Conservation (phyloP, 768 basidiomycete genomes). For the Mycena pura region DNA sequence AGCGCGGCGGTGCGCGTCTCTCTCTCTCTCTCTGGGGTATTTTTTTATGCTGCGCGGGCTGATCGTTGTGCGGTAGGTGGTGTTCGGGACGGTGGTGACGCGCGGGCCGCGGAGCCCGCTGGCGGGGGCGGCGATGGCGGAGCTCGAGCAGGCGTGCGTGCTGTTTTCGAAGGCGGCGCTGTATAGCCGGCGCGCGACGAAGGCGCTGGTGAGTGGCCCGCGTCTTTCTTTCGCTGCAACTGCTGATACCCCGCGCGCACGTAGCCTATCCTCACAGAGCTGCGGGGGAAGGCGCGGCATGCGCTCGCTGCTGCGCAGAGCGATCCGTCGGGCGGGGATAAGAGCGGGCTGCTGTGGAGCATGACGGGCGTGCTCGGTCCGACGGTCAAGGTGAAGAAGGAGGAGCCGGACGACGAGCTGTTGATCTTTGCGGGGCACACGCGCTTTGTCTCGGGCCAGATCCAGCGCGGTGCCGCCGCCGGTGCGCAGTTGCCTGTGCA, state of each 20-base stretch:
- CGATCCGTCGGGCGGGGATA: slow-evolving; percentile 42
- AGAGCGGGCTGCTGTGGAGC: slow-evolving; percentile 54
- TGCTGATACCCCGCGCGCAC: neutral
- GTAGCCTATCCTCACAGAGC: slow-evolving; percentile 67
- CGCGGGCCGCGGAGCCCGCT: slow-evolving; percentile 73
- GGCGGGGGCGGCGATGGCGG: slow-evolving; percentile 69
- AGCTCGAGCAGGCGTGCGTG: slow-evolving; percentile 70
- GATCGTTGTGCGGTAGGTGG: slow-evolving; percentile 51
- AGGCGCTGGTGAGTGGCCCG: slow-evolving; percentile 59
- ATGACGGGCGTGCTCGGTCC: slow-evolving; percentile 35
- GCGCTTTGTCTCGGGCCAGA: slow-evolving; percentile 61
- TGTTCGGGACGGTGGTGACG: slow-evolving; percentile 82
- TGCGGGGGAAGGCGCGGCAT: slow-evolving; percentile 71
- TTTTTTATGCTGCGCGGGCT: neutral
- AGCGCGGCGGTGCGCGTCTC: slow-evolving; percentile 60
- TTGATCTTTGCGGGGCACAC: slow-evolving; percentile 74
- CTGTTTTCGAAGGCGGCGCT: slow-evolving; percentile 69
- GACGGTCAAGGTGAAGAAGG: slow-evolving; percentile 44
- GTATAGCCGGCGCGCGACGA: slow-evolving; percentile 66
- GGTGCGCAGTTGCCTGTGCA: no score
- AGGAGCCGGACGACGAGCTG: slow-evolving; percentile 67
- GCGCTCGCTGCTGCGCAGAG: slow-evolving; percentile 54
- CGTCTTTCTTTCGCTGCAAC: neutral
- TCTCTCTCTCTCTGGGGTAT: no score
- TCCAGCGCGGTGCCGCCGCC: slow-evolving; percentile 23